phyloP scores from a whole-genome alignment of 108 stramenopile genomes.

The Skeletonema menzelii region DNA sequence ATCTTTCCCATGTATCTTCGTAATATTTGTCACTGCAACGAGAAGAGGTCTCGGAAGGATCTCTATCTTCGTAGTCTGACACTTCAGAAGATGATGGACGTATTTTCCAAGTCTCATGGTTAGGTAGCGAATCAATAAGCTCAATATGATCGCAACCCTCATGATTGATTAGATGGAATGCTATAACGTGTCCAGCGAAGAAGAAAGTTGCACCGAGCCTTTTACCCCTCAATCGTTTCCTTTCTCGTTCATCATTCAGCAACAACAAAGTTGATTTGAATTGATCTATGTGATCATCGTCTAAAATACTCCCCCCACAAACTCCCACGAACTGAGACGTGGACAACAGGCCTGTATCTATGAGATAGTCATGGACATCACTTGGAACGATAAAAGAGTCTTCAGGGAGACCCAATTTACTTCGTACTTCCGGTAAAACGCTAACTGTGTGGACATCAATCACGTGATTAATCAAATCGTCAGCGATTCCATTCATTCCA shows the following conservation, averaged over 20 bases:
- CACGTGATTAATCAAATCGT: conserved; percentile 51
- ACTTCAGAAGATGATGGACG: neutral
- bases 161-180: conserved; percentile 39
- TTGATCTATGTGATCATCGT: conserved; percentile 53
- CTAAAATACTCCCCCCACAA: conserved; percentile 65
- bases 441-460: conserved; percentile 57
- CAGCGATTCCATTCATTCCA: conserved; percentile 42
- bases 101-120: conserved; percentile 25
- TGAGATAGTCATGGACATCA: conserved; percentile 70
- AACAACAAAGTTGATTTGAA: conserved; percentile 32
- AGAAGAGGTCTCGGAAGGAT: neutral
- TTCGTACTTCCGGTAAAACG: conserved; percentile 47
- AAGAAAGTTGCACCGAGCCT: conserved; percentile 63
- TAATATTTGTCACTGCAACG: neutral
- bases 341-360: conserved; percentile 45
- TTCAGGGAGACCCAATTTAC: conserved; percentile 48
- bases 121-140: conserved; percentile 52
- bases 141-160: conserved; percentile 28
- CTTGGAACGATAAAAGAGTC: conserved; percentile 71
- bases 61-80: neutral
- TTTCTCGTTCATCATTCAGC: conserved; percentile 6
- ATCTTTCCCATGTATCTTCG: too few relatives aligned
- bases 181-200: conserved; percentile 72
- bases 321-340: conserved; percentile 62
- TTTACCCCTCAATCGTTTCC: conserved; percentile 5